Conservation (phyloP, 768 basidiomycete species). For the Naganishia vaughanmartiniae region DNA sequence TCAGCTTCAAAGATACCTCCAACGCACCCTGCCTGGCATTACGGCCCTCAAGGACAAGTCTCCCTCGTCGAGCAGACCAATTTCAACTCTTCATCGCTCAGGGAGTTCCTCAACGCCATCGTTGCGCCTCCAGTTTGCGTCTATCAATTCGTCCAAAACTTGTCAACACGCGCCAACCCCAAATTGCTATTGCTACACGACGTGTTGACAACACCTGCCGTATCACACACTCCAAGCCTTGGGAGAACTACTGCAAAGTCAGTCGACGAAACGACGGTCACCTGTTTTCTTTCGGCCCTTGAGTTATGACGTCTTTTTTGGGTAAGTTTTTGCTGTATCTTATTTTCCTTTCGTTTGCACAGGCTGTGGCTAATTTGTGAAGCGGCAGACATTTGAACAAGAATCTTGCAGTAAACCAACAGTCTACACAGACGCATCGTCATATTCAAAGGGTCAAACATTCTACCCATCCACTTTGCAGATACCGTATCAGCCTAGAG, state of each 20-base stretch:
- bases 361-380: not conserved
- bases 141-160: not conserved
- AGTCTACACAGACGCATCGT: not conserved
- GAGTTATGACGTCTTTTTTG: not conserved
- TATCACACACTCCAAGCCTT: not conserved
- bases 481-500: not conserved
- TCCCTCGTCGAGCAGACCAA: not conserved
- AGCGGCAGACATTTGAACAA: not conserved
- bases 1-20: too few relatives aligned
- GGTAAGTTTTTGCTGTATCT: not conserved
- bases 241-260: not conserved
- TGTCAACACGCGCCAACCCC: not conserved
- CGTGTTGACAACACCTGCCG: not conserved
- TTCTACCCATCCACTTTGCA: not conserved
- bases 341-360: not conserved
- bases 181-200: not conserved
- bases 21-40: too few relatives aligned
- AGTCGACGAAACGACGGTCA: not conserved
- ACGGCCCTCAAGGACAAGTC: not conserved
- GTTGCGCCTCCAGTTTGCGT: not conserved
- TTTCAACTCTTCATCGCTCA: not conserved
- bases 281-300: not conserved
- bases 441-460: not conserved
- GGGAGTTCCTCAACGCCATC: not conserved
- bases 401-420: not conserved